Conservation (phyloP, 192 early-diverging fungal species). For the Linnemannia zychae region DNA sequence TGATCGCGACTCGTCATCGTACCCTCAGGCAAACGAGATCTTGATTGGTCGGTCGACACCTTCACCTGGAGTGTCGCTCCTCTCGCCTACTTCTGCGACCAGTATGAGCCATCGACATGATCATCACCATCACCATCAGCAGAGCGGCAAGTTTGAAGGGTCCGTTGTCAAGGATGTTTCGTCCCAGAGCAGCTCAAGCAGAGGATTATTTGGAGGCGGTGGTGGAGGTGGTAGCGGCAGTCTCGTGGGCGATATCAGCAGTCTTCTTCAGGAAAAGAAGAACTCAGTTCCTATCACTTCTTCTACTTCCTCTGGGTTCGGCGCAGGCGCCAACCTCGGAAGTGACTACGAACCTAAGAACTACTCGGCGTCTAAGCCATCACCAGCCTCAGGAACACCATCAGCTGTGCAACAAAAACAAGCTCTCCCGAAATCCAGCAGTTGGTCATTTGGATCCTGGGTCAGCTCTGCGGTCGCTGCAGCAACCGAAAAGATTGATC, state of each 20-base stretch:
- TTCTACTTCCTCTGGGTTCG: not conserved
- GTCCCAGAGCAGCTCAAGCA: not conserved
- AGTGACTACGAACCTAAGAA: conserved; percentile 15
- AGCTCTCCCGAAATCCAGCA: conserved; percentile 34
- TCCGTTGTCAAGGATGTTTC: not conserved
- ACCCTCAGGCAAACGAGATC: conserved; percentile 3
- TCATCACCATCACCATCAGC: conserved; percentile 14
- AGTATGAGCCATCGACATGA: conserved; percentile 55
- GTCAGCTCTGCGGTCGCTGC: conserved; percentile 53
- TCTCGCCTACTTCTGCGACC: conserved; percentile 17
- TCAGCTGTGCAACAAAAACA: not conserved
- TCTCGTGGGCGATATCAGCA: conserved; percentile 43
- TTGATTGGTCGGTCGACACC: conserved; percentile 16
- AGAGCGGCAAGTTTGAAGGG: not conserved
- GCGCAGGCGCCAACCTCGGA: not conserved
- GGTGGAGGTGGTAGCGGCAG: conserved; percentile 21
- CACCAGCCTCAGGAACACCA: conserved; percentile 7
- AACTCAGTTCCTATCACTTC: not conserved
- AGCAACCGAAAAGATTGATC: conserved; percentile 43
- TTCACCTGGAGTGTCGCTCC: conserved; percentile 23
- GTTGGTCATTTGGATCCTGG: conserved; percentile 56
- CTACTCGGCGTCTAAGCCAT: not conserved
- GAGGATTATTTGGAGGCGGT: not conserved
- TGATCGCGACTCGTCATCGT: not conserved
- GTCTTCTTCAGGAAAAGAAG: conserved; percentile 43